phyloP scores from a whole-genome alignment of 1,139 yeast species.

The Torulaspora pretoriensis region DNA sequence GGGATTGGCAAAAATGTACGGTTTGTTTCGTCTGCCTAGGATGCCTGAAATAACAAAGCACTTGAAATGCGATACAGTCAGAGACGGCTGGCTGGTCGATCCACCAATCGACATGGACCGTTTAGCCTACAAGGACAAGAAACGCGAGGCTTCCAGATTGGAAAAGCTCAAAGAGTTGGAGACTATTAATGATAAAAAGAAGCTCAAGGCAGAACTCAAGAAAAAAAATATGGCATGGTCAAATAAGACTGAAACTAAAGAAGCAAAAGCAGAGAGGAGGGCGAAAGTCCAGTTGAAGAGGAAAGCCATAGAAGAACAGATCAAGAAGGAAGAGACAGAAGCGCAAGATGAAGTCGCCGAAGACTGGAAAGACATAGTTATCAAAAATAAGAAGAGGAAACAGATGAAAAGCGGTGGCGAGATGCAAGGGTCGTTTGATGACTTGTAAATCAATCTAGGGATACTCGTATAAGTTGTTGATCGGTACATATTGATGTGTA shows the following conservation, averaged over 20 bases:
- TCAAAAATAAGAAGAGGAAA: slow-evolving; percentile 58
- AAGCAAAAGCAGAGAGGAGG: slow-evolving; percentile 57
- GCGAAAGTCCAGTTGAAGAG: slow-evolving; percentile 60
- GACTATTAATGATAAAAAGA: slow-evolving; percentile 42
- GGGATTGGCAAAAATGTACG: slow-evolving; percentile 71
- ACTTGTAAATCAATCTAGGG: slow-evolving; percentile 42
- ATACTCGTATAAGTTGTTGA: slow-evolving; percentile 54
- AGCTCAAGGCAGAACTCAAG: slow-evolving; percentile 46
- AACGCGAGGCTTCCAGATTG: slow-evolving; percentile 59
- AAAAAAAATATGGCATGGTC: slow-evolving; percentile 79
- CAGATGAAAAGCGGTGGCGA: slow-evolving; percentile 26
- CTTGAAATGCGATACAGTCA: slow-evolving; percentile 39
- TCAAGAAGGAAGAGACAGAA: slow-evolving; percentile 43
- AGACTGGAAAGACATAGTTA: slow-evolving; percentile 88
- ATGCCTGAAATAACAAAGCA: slow-evolving; percentile 82
- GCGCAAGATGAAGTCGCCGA: slow-evolving; percentile 53
- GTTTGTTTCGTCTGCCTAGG: slow-evolving; percentile 76
- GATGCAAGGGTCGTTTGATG: slow-evolving; percentile 69
- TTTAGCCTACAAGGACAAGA: slow-evolving; percentile 59
- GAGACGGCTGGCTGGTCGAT: slow-evolving; percentile 66
- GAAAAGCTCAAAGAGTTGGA: slow-evolving; percentile 51
- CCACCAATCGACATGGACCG: slow-evolving; percentile 58
- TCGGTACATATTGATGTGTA: slow-evolving; percentile 69
- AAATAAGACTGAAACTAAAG: slow-evolving; percentile 59
- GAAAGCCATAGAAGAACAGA: slow-evolving; percentile 57